These are phyloP conservation scores for Xerocomellus amylosporus DNA, from an alignment of 768 basidiomycete genomes.

Conservation along the genomic window DNA sequence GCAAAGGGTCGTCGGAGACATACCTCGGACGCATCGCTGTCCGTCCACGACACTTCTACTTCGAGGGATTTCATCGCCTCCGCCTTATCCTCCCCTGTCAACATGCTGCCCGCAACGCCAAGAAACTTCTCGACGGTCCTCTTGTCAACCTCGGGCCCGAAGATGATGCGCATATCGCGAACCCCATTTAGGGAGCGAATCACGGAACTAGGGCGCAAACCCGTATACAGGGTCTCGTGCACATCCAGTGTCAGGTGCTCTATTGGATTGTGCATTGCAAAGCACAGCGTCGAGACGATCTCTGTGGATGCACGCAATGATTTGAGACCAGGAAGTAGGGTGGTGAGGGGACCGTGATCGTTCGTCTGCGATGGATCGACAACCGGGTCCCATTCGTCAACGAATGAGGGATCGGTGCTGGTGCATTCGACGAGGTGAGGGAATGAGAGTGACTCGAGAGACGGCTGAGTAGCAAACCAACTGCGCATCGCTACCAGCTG, in stretches of 20 bases:
- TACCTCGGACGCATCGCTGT: slow-evolving; percentile 30
- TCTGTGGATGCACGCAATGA: slow-evolving; percentile 29
- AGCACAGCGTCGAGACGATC: slow-evolving; percentile 19
- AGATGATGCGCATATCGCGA: slow-evolving; percentile 29
- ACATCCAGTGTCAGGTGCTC: slow-evolving; percentile 24
- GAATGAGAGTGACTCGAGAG: slow-evolving; percentile 28
- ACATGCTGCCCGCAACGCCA: slow-evolving; percentile 21
- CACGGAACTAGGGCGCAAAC: slow-evolving; percentile 27
- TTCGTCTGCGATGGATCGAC: not conserved
- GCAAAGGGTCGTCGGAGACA: not conserved
- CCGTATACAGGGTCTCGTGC: slow-evolving; percentile 29
- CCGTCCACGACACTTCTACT: slow-evolving; percentile 29
- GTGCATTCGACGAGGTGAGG: slow-evolving; percentile 24
- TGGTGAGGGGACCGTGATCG: not conserved
- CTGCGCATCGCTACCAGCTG: slow-evolving; percentile 19
- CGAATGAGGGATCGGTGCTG: not conserved
- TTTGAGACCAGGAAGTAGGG: slow-evolving; percentile 25
- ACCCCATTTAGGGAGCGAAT: slow-evolving; percentile 29
- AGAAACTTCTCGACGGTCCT: slow-evolving; percentile 33
- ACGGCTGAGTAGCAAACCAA: slow-evolving; percentile 26
- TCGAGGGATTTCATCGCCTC: slow-evolving; percentile 23
- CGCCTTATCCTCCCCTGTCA: slow-evolving; percentile 12
- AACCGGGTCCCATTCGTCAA: slow-evolving; percentile 10
- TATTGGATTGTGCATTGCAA: slow-evolving; percentile 17
- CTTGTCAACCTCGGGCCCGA: slow-evolving; percentile 33